Evolutionary conservation across 805 yeast species (phyloP), one percentile per base, ranked within the genome.

Genomic region (Kuraishia hungarica): DNA sequence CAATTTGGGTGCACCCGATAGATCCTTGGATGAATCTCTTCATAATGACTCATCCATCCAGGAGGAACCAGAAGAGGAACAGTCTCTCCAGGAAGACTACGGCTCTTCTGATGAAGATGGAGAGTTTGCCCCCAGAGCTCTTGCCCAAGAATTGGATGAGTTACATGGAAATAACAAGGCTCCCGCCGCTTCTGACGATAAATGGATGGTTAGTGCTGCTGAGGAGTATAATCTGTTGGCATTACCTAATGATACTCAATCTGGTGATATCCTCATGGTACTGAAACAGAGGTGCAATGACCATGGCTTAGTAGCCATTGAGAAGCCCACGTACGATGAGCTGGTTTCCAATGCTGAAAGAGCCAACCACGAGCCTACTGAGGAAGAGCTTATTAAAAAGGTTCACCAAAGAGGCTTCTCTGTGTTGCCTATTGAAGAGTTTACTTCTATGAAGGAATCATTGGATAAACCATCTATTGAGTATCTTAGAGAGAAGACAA

Each of bases 191-290:
- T 55, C 58, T 11, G 59, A 62, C 29, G 29, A 26, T 10, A 60
- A 56, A 21, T 59, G 63, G 1, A 62, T 65, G 23, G 52, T 64
- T 6, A 56, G 59, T 22, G 64, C 65, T 13, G 63, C 70, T 20
- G 58, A 62, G 4, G 58, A 61, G 3, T 63, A 56, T 29, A 63
- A 65, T 39, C 48, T 67, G 17, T 53, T 67, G 35, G 67, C 69
- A 17, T 57, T 63, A 35, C 67, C 70, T 8, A 66, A 61, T 52
- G 57, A 58, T 17, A 53, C 54, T 6, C 49, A 56, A 22, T 22
- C 48, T 23, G 49, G 35, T 26, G n/a, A 57, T 10, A n/a, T 59
- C 21, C 60, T 59, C 20, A 43, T 54, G 23, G 17, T 35, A 35
- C 52, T 61, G 50, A 57, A 56, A 23, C 24, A 53, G 26, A 55